phyloP scores from a whole-genome alignment of 2,329 filamentous ascomycete species.

The Chaetomiaceae sp. region DNA sequence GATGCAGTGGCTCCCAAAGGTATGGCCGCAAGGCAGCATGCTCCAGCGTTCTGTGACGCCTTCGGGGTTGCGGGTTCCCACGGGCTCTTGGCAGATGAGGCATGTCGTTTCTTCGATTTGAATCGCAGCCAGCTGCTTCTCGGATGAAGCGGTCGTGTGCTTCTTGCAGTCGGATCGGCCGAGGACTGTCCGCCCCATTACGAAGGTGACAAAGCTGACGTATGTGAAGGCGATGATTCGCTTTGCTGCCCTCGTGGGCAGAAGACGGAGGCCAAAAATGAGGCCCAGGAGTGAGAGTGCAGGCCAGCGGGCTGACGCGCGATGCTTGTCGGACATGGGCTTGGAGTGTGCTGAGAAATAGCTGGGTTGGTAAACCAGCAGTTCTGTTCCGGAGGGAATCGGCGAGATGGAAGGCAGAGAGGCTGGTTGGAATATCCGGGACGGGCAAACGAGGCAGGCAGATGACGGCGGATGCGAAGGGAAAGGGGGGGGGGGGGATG shows the following conservation, averaged over 20 bases:
- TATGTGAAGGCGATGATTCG: neutral
- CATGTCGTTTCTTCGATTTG: constrained; percentile 28
- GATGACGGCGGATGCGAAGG: too few species aligned
- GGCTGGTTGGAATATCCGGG: neutral
- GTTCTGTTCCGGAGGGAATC: neutral
- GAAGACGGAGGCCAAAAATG: neutral
- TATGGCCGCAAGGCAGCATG: constrained; percentile 40
- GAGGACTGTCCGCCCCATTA: constrained; percentile 15
- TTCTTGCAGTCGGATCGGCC: neutral
- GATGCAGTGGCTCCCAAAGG: constrained; percentile 42
- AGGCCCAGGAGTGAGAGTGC: neutral
- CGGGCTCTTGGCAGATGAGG: constrained; percentile 41
- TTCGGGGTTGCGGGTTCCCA: constrained; percentile 37
- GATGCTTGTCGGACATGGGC: neutral
- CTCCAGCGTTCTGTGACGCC: constrained; percentile 39
- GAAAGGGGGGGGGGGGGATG: too few species aligned
- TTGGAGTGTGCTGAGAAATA: neutral
- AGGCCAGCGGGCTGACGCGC: neutral
- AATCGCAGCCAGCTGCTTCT: neutral
- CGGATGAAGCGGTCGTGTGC: neutral
- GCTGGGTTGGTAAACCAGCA: neutral
- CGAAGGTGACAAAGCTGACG: neutral
- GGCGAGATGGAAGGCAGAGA: neutral
- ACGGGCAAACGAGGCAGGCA: too few species aligned
- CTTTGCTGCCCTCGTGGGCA: neutral